Evolutionary conservation across 306 rosid species (phyloP).

Genomic region (Sicyos edulis): DNA sequence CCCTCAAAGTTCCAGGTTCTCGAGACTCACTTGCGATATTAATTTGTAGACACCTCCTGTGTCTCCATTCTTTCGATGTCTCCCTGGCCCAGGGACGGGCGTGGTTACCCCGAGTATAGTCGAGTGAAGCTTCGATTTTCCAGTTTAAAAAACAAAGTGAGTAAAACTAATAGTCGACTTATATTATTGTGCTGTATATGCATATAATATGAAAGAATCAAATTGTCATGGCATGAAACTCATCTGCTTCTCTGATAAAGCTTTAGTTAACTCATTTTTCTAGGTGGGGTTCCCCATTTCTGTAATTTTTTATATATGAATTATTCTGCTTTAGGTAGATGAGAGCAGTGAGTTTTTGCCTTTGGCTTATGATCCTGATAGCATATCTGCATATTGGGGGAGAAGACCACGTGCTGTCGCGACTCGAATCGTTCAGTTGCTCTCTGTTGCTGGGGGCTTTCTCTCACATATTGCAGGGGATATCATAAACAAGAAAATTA

Average conservation of each 20-base stretch:
- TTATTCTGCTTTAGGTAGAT: slow-evolving; percentile 47
- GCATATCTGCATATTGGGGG: slow-evolving; percentile 92
- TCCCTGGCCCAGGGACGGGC: too few species aligned
- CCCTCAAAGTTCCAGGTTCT: too few species aligned
- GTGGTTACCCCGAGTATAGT: too few species aligned
- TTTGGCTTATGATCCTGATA: slow-evolving; percentile 74
- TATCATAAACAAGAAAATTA: slow-evolving; percentile 75
- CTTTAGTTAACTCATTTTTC: background rate
- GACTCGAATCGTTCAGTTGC: slow-evolving; percentile 72
- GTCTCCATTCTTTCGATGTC: too few species aligned
- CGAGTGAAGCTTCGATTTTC: too few species aligned
- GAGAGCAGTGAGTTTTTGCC: slow-evolving; percentile 97
- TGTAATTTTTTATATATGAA: background rate
- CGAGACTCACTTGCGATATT: too few species aligned
- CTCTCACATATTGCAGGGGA: slow-evolving; percentile 75
- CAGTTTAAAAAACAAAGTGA: too few species aligned
- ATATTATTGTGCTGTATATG: background rate
- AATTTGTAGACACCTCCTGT: too few species aligned
- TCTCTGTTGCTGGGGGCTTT: slow-evolving; percentile 96
- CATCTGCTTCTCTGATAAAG: background rate
- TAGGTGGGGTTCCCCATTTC: background rate
- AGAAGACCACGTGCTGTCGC: slow-evolving; percentile 89
- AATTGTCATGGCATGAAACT: slow-evolving; percentile 8
- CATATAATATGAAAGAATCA: background rate
- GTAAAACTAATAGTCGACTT: background rate